These are phyloP conservation scores for Neopestalotiopsis rosae DNA, from an alignment of 2,329 filamentous ascomycete species.

Conservation along the genomic window DNA sequence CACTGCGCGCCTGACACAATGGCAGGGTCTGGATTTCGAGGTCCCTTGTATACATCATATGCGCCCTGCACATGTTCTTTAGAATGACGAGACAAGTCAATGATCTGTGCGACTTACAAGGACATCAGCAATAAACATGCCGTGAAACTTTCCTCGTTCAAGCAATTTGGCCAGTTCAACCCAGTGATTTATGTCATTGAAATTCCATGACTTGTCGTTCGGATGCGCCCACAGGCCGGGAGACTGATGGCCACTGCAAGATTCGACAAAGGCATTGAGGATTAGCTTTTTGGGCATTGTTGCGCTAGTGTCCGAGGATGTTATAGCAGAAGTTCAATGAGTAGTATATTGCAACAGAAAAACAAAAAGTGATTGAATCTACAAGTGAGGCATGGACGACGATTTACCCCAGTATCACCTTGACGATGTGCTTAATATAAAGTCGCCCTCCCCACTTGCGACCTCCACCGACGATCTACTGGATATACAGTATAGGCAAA, in stretches of 20 bases:
- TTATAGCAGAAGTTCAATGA: background rate
- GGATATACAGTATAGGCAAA: background rate
- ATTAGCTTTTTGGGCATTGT: constrained; percentile 54
- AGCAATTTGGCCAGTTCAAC: constrained; percentile 67
- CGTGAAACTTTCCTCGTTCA: constrained; percentile 67
- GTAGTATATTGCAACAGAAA: background rate
- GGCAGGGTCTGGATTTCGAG: constrained; percentile 14
- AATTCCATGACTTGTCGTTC: constrained; percentile 60
- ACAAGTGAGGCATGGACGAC: background rate
- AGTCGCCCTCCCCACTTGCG: background rate
- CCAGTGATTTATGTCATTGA: constrained; percentile 67
- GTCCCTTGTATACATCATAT: constrained; percentile 20
- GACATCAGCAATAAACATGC: constrained; percentile 70
- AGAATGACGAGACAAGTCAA: constrained; percentile 30
- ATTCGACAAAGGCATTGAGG: constrained; percentile 69
- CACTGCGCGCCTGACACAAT: constrained; percentile 44
- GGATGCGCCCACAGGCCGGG: constrained; percentile 54
- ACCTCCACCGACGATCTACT: background rate
- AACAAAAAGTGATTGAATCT: background rate
- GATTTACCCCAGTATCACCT: background rate
- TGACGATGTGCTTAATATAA: background rate
- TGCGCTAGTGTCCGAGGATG: background rate
- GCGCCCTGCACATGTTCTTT: constrained; percentile 57
- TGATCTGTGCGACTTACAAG: constrained; percentile 50
- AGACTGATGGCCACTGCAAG: constrained; percentile 62